Evolutionary conservation across 2,329 filamentous ascomycete genomes (phyloP).

Genomic region (Monosporascus sp.): DNA sequence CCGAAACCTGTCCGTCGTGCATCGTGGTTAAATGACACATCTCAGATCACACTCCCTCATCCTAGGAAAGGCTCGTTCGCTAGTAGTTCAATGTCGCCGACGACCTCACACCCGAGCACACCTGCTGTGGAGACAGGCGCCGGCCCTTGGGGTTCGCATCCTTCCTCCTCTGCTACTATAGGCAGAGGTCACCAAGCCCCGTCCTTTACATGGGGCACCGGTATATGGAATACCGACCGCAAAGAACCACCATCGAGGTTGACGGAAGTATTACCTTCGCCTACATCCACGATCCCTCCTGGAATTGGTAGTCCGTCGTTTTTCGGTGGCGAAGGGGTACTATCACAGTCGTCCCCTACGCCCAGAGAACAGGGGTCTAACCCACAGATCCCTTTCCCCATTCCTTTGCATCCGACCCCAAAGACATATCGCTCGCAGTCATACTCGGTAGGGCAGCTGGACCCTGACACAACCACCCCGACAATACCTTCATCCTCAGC

Average conservation of each 20-base stretch:
- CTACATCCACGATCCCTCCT: conserved; percentile 56
- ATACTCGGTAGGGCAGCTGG: conserved; percentile 88
- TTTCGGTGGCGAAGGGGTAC: conserved; percentile 39
- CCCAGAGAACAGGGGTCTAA: conserved; percentile 49
- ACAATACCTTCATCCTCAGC: conserved; percentile 42
- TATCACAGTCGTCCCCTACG: conserved; percentile 44
- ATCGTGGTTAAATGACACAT: conserved; percentile 83
- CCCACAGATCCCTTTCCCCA: conserved; percentile 74
- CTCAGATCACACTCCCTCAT: conserved; percentile 50
- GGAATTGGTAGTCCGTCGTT: conserved; percentile 35
- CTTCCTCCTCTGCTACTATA: conserved; percentile 40
- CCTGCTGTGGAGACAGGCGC: conserved; percentile 61
- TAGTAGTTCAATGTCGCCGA: conserved; percentile 70
- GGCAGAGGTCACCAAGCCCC: conserved; percentile 41
- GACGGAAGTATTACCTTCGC: conserved; percentile 69
- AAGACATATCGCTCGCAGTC: conserved; percentile 95
- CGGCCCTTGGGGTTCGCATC: conserved; percentile 50
- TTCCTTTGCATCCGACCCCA: conserved; percentile 81
- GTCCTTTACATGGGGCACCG: conserved; percentile 66
- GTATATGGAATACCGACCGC: conserved; percentile 76
- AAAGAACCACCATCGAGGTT: conserved; percentile 72
- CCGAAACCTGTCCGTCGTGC: conserved; percentile 64
- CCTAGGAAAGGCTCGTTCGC: conserved; percentile 73
- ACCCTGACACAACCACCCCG: conserved; percentile 52
- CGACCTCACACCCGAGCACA: conserved; percentile 74